phyloP scores from a whole-genome alignment of 2,329 filamentous ascomycete species.

The Diaporthe citrichinensis region DNA sequence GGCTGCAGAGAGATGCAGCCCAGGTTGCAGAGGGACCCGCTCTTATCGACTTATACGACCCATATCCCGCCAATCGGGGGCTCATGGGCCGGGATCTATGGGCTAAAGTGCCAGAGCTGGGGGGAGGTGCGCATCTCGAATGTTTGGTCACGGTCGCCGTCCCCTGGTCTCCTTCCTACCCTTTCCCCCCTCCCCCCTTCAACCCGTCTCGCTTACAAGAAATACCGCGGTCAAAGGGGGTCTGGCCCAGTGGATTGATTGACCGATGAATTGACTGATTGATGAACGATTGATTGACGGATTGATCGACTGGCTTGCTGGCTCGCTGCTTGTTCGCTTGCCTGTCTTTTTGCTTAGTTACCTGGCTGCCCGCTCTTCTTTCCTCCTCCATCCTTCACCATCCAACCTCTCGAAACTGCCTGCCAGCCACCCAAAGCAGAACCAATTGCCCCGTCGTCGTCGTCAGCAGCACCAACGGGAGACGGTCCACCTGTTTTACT shows the following conservation, averaged over 20 bases:
- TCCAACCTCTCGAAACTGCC: neutral
- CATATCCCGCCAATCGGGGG: conserved; percentile 24
- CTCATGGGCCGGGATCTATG: conserved; percentile 14
- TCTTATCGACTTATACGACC: conserved; percentile 31
- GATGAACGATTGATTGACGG: conserved; percentile 19
- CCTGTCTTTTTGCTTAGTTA: neutral
- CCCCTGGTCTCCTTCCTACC: neutral
- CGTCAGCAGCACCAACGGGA: neutral
- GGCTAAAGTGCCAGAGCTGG: neutral
- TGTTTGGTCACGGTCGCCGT: neutral
- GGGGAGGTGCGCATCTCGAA: conserved; percentile 10
- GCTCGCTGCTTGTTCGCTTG: neutral
- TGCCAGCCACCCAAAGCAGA: neutral
- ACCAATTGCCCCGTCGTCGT: neutral
- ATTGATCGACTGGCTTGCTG: neutral
- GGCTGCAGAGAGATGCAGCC: neutral
- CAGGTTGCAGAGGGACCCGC: conserved; percentile 25
- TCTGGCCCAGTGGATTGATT: conserved; percentile 28
- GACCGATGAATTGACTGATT: conserved; percentile 12
- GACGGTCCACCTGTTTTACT: neutral
- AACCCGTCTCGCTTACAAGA: conserved; percentile 12
- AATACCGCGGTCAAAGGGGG: conserved; percentile 21
- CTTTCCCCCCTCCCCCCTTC: neutral
- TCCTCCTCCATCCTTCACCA: neutral
- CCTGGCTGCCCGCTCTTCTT: neutral